Evolutionary conservation across 257 asterid genomes (phyloP).

Genomic region (Agastache rugosa): DNA sequence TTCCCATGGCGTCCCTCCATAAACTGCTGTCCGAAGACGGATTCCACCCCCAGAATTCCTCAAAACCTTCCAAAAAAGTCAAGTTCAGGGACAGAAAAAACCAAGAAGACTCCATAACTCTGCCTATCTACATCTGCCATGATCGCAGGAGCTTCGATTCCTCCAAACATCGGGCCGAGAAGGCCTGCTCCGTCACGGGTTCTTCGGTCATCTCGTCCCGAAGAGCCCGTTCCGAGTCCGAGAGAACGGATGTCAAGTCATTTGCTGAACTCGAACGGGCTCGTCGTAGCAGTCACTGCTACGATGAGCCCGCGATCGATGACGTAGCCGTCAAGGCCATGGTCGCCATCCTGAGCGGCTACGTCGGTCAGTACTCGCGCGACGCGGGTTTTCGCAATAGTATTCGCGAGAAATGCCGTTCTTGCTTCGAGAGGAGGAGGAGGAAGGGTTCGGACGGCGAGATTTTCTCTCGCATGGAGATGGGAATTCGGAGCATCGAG

Average conservation of each 20-base stretch:
- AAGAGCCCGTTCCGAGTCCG: constrained; percentile 47
- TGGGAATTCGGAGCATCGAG: constrained; percentile 63
- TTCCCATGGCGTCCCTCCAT: constrained; percentile 70
- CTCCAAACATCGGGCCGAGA: constrained; percentile 38
- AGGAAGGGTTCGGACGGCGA: constrained; percentile 39
- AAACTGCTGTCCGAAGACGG: constrained; percentile 72
- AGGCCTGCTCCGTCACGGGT: constrained; percentile 44
- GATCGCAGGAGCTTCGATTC: constrained; percentile 59
- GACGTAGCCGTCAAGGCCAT: constrained; percentile 71
- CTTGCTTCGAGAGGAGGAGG: constrained; percentile 46
- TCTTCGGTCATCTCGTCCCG: constrained; percentile 50
- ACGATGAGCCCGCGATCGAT: constrained; percentile 64
- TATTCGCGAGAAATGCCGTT: constrained; percentile 54
- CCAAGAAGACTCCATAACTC: constrained; percentile 50
- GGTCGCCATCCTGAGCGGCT: constrained; percentile 65
- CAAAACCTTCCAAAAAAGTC: constrained; percentile 50
- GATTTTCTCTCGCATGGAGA: constrained; percentile 47
- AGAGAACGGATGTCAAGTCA: too few relatives aligned
- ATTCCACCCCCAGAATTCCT: constrained; percentile 41
- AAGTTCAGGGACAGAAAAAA: constrained; percentile 51
- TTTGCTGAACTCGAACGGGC: too few relatives aligned
- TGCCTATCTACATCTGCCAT: constrained; percentile 79
- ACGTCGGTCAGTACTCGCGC: constrained; percentile 54
- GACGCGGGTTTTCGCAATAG: constrained; percentile 50
- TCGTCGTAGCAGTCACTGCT: too few relatives aligned